Conservation (phyloP, 441 rosid genomes). For the Croton laevigatus region DNA sequence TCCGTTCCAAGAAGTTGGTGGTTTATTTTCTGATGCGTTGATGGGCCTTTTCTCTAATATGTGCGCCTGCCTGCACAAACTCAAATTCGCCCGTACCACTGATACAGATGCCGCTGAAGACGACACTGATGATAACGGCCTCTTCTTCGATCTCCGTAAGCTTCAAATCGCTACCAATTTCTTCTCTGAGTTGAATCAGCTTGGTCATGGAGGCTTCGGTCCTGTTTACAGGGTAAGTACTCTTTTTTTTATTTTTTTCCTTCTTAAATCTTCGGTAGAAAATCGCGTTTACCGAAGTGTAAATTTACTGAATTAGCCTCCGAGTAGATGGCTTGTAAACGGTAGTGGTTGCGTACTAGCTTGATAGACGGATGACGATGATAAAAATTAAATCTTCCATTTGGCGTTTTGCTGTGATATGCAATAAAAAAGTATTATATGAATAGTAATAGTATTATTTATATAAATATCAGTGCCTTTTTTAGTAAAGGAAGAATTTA, state of each 20-base stretch:
- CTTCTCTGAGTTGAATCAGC: slow-evolving; percentile 70
- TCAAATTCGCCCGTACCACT: slow-evolving; percentile 29
- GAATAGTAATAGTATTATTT: too few relatives aligned
- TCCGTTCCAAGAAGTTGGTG: not conserved
- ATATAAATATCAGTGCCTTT: too few relatives aligned
- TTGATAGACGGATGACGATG: too few relatives aligned
- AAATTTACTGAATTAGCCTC: not conserved
- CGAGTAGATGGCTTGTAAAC: too few relatives aligned
- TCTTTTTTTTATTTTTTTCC: not conserved
- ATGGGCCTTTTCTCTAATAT: slow-evolving; percentile 36
- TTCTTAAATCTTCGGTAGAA: not conserved
- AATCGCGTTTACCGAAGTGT: too few relatives aligned
- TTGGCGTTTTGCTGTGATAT: too few relatives aligned
- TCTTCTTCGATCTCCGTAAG: slow-evolving; percentile 58
- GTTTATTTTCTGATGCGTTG: slow-evolving; percentile 15
- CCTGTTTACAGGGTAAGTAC: slow-evolving; percentile 76
- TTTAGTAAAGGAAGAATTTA: too few relatives aligned
- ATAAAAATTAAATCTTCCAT: too few relatives aligned
- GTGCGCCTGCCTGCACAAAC: slow-evolving; percentile 33
- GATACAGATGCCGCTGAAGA: slow-evolving; percentile 19
- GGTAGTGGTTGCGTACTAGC: too few relatives aligned
- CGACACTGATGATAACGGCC: slow-evolving; percentile 32
- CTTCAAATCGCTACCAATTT: slow-evolving; percentile 71
- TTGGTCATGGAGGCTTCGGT: slow-evolving; percentile 93
- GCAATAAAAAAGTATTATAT: too few relatives aligned